Evolutionary conservation across 768 basidiomycete species (phyloP).

Genomic region (Brasilioporus rufonigricans): DNA sequence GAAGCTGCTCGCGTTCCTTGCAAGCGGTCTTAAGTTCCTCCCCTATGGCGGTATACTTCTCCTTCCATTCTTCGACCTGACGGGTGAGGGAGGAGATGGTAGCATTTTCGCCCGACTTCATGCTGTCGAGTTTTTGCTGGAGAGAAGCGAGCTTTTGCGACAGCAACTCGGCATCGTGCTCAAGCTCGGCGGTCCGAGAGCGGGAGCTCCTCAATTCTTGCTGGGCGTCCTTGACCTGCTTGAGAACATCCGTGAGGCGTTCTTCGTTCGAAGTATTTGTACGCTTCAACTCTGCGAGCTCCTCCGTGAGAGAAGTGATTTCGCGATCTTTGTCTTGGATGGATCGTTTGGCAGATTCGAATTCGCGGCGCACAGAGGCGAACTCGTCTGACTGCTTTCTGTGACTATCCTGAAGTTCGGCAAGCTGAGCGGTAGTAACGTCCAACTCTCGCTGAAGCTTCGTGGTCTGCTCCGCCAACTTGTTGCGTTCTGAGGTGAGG

Average conservation of each 20-base stretch:
- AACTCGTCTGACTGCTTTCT: background rate
- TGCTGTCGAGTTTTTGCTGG: no score
- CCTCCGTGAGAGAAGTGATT: background rate
- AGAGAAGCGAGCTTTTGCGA: no score
- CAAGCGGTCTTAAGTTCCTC: no score
- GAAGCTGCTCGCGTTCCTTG: no score
- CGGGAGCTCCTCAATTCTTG: no score
- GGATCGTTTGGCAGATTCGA: no score
- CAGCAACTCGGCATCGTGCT: no score
- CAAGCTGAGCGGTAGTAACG: background rate
- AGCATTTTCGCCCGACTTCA: background rate
- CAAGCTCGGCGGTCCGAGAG: no score
- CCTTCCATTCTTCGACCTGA: slow-evolving; percentile 2
- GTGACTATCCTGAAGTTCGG: background rate
- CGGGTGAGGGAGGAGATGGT: background rate
- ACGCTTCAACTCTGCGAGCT: background rate
- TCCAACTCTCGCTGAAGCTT: background rate
- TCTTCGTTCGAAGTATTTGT: background rate
- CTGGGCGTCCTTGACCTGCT: no score
- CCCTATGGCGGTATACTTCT: no score
- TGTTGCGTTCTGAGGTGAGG: background rate
- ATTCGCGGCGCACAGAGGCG: background rate
- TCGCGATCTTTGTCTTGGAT: background rate
- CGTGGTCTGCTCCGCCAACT: background rate
- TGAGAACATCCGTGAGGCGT: background rate